Evolutionary conservation across 2,329 filamentous ascomycete species (phyloP).

Genomic region (Ophiostoma quercus): DNA sequence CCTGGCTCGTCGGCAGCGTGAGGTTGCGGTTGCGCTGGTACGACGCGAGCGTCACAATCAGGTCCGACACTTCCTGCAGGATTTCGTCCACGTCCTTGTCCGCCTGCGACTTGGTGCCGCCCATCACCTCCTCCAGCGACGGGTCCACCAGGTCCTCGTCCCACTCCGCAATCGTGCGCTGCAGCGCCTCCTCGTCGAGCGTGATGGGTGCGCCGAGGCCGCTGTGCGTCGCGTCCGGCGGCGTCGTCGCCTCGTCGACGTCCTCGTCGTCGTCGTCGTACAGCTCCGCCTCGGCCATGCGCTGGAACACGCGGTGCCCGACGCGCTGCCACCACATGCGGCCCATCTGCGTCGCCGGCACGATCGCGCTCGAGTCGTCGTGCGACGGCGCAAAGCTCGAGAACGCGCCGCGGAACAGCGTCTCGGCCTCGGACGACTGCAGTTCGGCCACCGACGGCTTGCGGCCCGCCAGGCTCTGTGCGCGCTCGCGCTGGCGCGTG

Average conservation of each 20-base stretch:
- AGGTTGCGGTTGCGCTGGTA: conserved; percentile 75
- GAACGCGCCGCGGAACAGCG: conserved; percentile 70
- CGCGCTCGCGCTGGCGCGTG: conserved; percentile 65
- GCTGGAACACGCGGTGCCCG: conserved; percentile 61
- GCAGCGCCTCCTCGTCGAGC: conserved; percentile 49
- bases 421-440: conserved; percentile 63
- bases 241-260: conserved; percentile 35
- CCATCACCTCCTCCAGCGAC: conserved; percentile 49
- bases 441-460: conserved; percentile 53
- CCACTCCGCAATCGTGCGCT: conserved; percentile 54
- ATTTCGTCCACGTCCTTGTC: conserved; percentile 64
- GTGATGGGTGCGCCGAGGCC: not conserved
- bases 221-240: conserved; percentile 21
- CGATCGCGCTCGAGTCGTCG: conserved; percentile 66
- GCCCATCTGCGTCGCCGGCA: conserved; percentile 62
- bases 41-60: conserved; percentile 70
- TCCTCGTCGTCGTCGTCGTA: conserved; percentile 31
- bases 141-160: conserved; percentile 56
- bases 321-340: conserved; percentile 72
- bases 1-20: conserved; percentile 59
- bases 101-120: conserved; percentile 41
- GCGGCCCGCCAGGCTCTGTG: conserved; percentile 59
- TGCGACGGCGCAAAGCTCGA: conserved; percentile 73
- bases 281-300: conserved; percentile 52
- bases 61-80: conserved; percentile 66